Base-by-base conservation (phyloP, 1,284 basidiomycete species). In the Spongiforma sp. region DNA sequence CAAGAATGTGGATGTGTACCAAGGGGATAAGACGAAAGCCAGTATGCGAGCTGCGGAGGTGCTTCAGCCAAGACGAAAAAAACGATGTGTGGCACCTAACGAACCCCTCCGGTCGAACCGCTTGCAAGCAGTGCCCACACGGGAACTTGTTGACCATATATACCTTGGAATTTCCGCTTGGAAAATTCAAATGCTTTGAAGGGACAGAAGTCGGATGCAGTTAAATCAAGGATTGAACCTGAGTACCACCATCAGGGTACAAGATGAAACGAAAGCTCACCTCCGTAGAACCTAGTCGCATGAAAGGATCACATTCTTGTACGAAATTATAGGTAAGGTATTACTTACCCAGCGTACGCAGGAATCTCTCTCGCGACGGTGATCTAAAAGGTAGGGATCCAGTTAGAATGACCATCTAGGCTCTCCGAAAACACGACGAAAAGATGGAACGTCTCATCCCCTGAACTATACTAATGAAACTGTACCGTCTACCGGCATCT, bases 361-460 rank as follows among this genome's bases (percentile, higher is more conserved):
- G 96, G 96, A 53, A 98, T 95, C 78, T 99, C 97, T 70, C 96
- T 84, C 1, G 89, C 86, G 33, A 98, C 89, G 0, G 97, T 99
- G n/a, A 96, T 86, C 94, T 95, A 69, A 14, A 46, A 33, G 41
- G 36, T 10, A 6, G 12, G 46, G 30, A 55, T 11, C 17, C 53
- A 32, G 37, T 64, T 52, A 63, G 60, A 46, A 26, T 60, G 30
- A 24, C 36, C 14, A 12, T 39, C 39, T 30, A 39, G 3, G 19
- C 24, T 26, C 17, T n/a, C n/a, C n/a, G n/a, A n/a, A n/a, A n/a
- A n/a, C n/a, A n/a, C n/a, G n/a, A n/a, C n/a, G n/a, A n/a, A n/a
- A n/a, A n/a, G n/a, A n/a, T n/a, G n/a, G n/a, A n/a, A n/a, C n/a
- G n/a, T n/a, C n/a, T n/a, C n/a, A n/a, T n/a, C n/a, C n/a, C n/a